Evolutionary conservation across 2,329 filamentous ascomycete genomes (phyloP), one percentile per base, ranked within the genome.

Genomic region (Sarocladiaceae sp.): DNA sequence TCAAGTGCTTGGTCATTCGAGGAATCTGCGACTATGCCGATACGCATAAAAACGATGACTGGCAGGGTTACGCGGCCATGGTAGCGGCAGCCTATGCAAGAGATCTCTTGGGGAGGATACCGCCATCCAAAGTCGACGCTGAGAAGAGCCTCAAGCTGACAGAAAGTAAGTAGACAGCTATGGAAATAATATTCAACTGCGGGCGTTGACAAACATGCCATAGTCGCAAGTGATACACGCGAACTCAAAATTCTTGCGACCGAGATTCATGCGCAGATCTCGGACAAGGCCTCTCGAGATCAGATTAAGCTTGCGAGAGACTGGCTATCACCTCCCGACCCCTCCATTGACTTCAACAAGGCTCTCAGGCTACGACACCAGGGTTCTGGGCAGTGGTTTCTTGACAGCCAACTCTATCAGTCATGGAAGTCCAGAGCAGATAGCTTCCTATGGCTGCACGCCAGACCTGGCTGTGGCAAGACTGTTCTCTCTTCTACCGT

Each of bases 21-120:
- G 63, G 62, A 1, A 59, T 66, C 1, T 66, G 56, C 21, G 58
- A 63, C 33, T 67, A 65, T 40, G 55, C 60, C 3, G 64, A 68
- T 48, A 56, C 53, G 0, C 62, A 65, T 47, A 66, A 67, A 44
- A 56, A 5, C 63, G 62, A 46, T 61, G 61, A 0, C 57, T 48
- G 43, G 46, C 42, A 48, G 16, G 26, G 34, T 9, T 48, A 48
- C 16, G 46, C 43, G 15, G 46, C 64, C 0, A 50, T 50, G 1
- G 55, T 52, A 0, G 62, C 63, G 1, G 61, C 61, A 0, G 59
- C 55, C 3, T 56, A 52, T 33, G 48, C 52, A 3, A 47, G 47
- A 20, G 43, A 45, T 16, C 27, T 48, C 11, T 27, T 47, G 11
- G 13, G 6, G 10, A n/a, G 21, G 35, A 44, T 47, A 5, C 33